These are phyloP conservation scores for Cenococcum geophilum DNA, from an alignment of 495 filamentous ascomycete species.

Conservation along the genomic window DNA sequence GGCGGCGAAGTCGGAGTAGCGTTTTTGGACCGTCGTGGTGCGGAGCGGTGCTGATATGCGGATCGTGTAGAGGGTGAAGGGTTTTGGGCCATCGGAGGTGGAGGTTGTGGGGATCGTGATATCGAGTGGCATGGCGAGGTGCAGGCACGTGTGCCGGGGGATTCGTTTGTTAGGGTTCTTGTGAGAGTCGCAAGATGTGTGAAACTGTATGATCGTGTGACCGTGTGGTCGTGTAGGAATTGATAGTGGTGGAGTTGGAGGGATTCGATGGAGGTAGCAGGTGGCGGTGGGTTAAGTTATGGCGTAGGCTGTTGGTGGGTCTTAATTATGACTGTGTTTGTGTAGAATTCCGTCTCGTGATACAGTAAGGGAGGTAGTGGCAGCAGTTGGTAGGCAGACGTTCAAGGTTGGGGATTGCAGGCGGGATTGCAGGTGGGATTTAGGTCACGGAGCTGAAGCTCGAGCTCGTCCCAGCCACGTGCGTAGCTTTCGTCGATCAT, in stretches of 20 bases:
- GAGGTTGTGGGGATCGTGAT: slow-evolving; percentile 25
- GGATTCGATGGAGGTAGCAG: not conserved
- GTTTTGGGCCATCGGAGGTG: slow-evolving; percentile 57
- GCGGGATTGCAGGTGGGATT: not conserved
- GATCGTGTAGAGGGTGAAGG: slow-evolving; percentile 90
- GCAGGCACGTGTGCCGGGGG: not conserved
- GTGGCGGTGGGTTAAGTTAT: not conserved
- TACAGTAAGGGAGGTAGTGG: not conserved
- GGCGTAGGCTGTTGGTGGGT: not conserved
- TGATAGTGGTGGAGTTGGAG: not conserved
- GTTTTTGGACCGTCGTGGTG: slow-evolving; percentile 80
- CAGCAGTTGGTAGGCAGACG: not conserved
- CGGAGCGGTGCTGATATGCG: slow-evolving; percentile 79
- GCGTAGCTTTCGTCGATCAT: slow-evolving; percentile 2
- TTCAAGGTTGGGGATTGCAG: not conserved
- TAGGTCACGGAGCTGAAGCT: not conserved
- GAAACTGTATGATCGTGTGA: too few species aligned
- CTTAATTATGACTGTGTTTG: not conserved
- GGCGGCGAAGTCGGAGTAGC: slow-evolving; percentile 84
- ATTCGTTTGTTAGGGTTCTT: not conserved
- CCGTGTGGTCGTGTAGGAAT: too few species aligned
- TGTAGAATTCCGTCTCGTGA: not conserved
- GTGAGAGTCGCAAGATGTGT: not conserved
- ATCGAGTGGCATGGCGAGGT: slow-evolving; percentile 19
- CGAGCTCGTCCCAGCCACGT: slow-evolving; percentile 2